These are phyloP conservation scores for Dictyostelium intermedium DNA, from an alignment of 78 protist genomes.

Conservation along the genomic window DNA sequence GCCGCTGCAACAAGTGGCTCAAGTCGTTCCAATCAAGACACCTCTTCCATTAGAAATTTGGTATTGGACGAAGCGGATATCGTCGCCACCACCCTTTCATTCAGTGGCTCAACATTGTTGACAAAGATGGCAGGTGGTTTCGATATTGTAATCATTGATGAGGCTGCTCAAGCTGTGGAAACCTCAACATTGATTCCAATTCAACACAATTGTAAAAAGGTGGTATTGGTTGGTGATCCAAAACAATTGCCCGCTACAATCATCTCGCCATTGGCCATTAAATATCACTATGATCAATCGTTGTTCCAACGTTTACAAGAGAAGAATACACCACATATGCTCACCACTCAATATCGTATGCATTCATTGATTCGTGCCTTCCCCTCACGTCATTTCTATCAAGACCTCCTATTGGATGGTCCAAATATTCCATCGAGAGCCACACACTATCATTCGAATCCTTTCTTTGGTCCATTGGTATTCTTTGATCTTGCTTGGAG, in stretches of 20 bases:
- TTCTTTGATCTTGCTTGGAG: slow-evolving; percentile 30
- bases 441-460: slow-evolving; percentile 37
- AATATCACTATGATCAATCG: slow-evolving; percentile 71
- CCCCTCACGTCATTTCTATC: slow-evolving; percentile 88
- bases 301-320: slow-evolving; percentile 58
- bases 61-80: slow-evolving; percentile 80
- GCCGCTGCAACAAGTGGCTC: slow-evolving; percentile 43
- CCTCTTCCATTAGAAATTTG: slow-evolving; percentile 1
- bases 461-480: slow-evolving; percentile 54
- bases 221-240: slow-evolving; percentile 91
- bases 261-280: slow-evolving; percentile 72
- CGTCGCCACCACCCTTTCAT: slow-evolving; percentile 73
- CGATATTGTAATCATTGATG: slow-evolving; percentile 88
- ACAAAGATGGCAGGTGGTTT: slow-evolving; percentile 52
- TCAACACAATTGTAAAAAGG: slow-evolving; percentile 56
- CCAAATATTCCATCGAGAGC: slow-evolving; percentile 58
- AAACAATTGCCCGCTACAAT: slow-evolving; percentile 91
- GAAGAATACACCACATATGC: slow-evolving; percentile 29
- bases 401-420: slow-evolving; percentile 74
- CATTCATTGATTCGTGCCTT: slow-evolving; percentile 84
- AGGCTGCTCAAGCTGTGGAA: slow-evolving; percentile 91
- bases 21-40: slow-evolving; percentile 7
- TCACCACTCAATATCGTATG: slow-evolving; percentile 92
- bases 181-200: slow-evolving; percentile 86
- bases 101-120: slow-evolving; percentile 36